Percentiles rank a stretch among this genome's conserved stretches.
These are phyloP conservation scores for Petasospora rhodanensis DNA, from an alignment of 1,139 yeast genomes.

Conservation along the genomic window DNA sequence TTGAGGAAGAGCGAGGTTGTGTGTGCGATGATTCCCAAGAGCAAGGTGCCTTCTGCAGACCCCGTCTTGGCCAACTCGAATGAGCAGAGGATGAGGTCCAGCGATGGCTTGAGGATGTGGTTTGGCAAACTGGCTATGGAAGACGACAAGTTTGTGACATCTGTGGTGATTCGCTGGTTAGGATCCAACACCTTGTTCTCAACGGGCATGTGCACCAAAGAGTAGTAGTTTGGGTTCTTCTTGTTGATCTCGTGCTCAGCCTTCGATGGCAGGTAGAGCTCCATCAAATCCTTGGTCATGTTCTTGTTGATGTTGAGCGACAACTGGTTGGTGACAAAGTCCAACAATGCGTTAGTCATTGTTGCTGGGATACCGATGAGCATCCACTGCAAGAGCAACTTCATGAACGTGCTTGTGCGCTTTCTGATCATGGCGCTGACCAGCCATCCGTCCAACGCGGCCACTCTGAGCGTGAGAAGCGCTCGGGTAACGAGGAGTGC, in stretches of 20 bases:
- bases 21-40: conserved; percentile 78
- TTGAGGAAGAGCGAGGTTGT: conserved; percentile 70
- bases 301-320: conserved; percentile 63
- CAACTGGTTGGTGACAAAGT: conserved; percentile 66
- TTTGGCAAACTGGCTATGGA: conserved; percentile 76
- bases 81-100: conserved; percentile 80
- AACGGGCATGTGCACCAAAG: conserved; percentile 49
- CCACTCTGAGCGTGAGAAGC: conserved; percentile 72
- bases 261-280: conserved; percentile 62
- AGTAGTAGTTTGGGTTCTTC: conserved; percentile 46
- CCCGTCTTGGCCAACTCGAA: conserved; percentile 76
- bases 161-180: conserved; percentile 78
- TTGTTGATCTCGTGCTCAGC: conserved; percentile 25
- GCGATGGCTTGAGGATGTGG: conserved; percentile 80
- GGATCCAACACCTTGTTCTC: conserved; percentile 67
- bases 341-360: conserved; percentile 66
- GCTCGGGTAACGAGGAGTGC: conserved; percentile 65
- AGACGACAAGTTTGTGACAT: conserved; percentile 67
- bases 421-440: conserved; percentile 82
- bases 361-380: conserved; percentile 84
- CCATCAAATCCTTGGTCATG: conserved; percentile 60
- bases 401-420: conserved; percentile 58
- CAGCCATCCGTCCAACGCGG: conserved; percentile 79
- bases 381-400: conserved; percentile 74
- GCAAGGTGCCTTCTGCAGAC: conserved; percentile 80